These are phyloP conservation scores for Aureobasidium sp. DNA, from an alignment of 2,329 filamentous ascomycete species.

Conservation along the genomic window DNA sequence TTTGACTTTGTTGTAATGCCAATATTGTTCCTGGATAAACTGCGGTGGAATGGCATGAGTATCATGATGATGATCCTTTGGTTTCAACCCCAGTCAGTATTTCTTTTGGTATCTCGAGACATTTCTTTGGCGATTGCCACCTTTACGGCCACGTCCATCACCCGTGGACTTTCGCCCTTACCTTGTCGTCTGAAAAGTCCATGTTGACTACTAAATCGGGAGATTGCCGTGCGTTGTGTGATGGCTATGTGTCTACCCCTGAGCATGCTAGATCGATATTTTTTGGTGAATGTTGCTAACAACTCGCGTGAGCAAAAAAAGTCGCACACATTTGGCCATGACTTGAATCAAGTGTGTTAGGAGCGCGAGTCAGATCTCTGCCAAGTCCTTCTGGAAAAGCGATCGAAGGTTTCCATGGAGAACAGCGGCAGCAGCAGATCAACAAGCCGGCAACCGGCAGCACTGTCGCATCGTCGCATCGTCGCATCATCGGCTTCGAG, in stretches of 20 bases:
- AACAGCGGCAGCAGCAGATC: neutral
- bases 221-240: neutral
- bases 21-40: slow-evolving; percentile 17
- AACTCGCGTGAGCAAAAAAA: slow-evolving; percentile 6
- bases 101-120: neutral
- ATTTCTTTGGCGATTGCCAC: neutral
- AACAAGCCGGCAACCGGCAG: neutral
- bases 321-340: neutral
- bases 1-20: slow-evolving; percentile 18
- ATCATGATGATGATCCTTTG: slow-evolving; percentile 14
- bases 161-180: neutral
- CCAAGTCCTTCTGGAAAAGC: slow-evolving; percentile 2
- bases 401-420: neutral
- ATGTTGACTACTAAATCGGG: neutral
- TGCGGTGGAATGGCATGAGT: slow-evolving; percentile 16
- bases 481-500: neutral
- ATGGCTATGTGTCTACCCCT: neutral
- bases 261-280: neutral
- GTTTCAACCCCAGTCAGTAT: neutral
- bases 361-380: neutral
- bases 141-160: neutral
- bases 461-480: neutral
- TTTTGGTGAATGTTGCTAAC: neutral
- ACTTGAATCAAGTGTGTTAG: neutral
- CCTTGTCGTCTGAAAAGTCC: slow-evolving; percentile 14